Conservation (phyloP, 257 asterid species). For the Nicotiana attenuata region DNA sequence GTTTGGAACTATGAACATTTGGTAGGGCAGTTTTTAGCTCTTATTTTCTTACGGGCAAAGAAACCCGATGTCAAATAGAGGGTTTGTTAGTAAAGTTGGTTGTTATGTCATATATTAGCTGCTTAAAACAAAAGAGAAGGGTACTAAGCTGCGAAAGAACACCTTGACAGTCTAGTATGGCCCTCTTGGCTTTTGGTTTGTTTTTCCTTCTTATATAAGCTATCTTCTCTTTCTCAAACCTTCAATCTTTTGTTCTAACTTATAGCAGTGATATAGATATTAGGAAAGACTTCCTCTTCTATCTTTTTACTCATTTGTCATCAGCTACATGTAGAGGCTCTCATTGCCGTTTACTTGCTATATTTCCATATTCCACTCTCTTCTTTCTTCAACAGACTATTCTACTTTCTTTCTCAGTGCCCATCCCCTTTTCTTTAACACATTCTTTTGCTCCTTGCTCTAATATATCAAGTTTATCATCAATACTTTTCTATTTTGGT, state of each 20-base stretch:
- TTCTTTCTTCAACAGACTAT: not conserved
- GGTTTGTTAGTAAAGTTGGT: not conserved
- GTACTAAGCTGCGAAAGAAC: not conserved
- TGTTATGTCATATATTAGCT: not conserved
- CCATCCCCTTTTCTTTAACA: not conserved
- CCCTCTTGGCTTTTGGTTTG: not conserved
- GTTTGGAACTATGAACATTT: not conserved
- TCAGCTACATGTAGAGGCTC: not conserved
- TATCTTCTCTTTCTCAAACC: not conserved
- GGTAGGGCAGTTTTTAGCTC: not conserved
- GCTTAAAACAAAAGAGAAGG: not conserved
- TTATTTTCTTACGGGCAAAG: not conserved
- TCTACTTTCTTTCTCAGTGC: not conserved
- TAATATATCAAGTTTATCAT: conserved; percentile 1
- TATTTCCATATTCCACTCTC: not conserved
- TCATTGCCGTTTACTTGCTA: not conserved
- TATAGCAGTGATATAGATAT: not conserved
- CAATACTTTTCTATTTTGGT: conserved; percentile 15
- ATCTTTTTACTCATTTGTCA: not conserved
- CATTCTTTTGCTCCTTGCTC: not conserved
- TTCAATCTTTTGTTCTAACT: not conserved
- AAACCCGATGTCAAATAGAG: not conserved
- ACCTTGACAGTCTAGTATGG: not conserved
- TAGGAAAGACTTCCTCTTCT: not conserved
- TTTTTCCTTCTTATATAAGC: not conserved